A percentile compares a stretch with the other conserved stretches of the same genome.
Evolutionary conservation across 768 basidiomycete species (phyloP).

Genomic region (Psilocybe cyanescens): DNA sequence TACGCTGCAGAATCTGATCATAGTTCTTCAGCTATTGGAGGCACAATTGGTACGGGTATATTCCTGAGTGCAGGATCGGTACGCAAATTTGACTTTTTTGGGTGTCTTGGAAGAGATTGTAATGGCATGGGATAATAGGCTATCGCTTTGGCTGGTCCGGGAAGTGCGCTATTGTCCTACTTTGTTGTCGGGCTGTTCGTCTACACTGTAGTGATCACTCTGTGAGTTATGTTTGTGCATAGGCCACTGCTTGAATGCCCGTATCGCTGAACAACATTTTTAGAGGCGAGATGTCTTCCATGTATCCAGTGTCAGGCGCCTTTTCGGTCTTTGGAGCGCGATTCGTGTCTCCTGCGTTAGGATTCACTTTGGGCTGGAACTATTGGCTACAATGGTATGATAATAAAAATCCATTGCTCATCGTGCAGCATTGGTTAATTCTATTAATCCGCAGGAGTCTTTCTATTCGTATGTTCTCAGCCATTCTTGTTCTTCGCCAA

Average conservation of each 20-base stretch:
- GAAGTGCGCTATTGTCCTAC: constrained; percentile 65
- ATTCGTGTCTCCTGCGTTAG: constrained; percentile 63
- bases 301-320: constrained; percentile 65
- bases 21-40: constrained; percentile 47
- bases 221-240: constrained; percentile 34
- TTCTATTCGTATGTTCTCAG: constrained; percentile 22
- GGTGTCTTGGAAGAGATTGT: neutral
- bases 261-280: neutral
- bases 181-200: constrained; percentile 61
- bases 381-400: constrained; percentile 54
- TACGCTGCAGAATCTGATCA: neutral
- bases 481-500: neutral
- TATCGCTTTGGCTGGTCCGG: constrained; percentile 61
- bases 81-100: constrained; percentile 11
- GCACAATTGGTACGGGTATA: constrained; percentile 64
- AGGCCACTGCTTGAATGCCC: no score
- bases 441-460: constrained; percentile 23
- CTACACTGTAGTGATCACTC: constrained; percentile 62
- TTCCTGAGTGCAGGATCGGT: constrained; percentile 64
- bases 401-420: constrained; percentile 23
- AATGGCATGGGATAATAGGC: constrained; percentile 33
- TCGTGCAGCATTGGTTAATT: neutral
- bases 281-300: constrained; percentile 69
- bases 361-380: constrained; percentile 64
- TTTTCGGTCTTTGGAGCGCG: constrained; percentile 61